Percentiles rank a stretch among this genome's conserved stretches.
phyloP scores from a whole-genome alignment of 2,329 filamentous ascomycete genomes.

The Didymella glomerata region DNA sequence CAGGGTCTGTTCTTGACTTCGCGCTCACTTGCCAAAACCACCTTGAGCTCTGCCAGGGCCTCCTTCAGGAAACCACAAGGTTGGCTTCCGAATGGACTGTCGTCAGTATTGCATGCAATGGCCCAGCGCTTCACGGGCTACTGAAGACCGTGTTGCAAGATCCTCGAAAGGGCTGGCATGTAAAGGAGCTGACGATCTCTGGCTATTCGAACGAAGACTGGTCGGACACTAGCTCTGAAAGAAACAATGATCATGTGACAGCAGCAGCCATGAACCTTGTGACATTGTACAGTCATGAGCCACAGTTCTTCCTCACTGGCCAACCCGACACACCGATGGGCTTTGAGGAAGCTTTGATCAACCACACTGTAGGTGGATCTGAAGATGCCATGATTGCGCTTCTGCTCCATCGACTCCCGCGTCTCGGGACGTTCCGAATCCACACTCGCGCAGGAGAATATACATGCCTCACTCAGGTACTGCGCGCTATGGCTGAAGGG shows the following conservation, averaged over 20 bases:
- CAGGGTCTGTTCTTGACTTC: background rate
- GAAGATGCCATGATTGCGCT: background rate
- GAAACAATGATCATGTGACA: background rate
- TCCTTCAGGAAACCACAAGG: background rate
- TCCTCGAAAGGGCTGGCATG: background rate
- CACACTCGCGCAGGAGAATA: background rate
- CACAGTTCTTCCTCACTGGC: background rate
- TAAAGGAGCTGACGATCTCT: background rate
- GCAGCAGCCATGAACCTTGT: background rate
- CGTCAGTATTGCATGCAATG: background rate
- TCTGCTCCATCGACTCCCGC: background rate
- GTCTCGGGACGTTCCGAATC: background rate
- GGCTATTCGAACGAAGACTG: background rate
- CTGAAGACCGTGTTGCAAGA: background rate
- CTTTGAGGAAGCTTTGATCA: background rate
- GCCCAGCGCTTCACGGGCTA: background rate
- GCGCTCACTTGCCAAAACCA: background rate
- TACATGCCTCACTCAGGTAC: background rate
- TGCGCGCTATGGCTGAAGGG: background rate
- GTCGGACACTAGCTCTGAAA: background rate
- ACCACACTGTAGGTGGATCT: background rate
- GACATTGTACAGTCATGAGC: background rate
- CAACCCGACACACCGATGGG: background rate
- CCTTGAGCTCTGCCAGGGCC: background rate
- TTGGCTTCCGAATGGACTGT: background rate